Evolutionary conservation across 257 asterid genomes (phyloP).

Genomic region (Lantana camara): DNA sequence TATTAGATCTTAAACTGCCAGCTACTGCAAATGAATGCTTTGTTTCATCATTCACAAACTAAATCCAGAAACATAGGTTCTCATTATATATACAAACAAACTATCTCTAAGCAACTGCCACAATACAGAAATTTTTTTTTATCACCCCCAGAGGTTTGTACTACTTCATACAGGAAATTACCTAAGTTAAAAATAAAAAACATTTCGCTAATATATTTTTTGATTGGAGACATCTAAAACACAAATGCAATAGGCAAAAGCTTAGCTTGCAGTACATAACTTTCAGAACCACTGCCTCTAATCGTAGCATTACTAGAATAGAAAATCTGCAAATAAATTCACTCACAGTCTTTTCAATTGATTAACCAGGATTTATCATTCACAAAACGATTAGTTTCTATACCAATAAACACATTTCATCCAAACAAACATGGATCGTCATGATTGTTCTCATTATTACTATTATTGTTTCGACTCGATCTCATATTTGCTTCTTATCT

Average conservation of each 20-base stretch:
- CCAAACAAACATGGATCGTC: neutral
- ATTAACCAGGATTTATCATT: slow-evolving; percentile 6
- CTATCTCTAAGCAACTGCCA: neutral
- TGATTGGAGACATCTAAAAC: slow-evolving; percentile 8
- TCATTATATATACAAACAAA: neutral
- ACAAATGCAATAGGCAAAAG: slow-evolving; percentile 1
- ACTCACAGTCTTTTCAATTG: neutral
- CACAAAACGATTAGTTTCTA: neutral
- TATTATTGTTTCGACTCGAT: slow-evolving; percentile 2
- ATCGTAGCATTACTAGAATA: neutral
- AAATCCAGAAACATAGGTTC: neutral
- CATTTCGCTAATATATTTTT: neutral
- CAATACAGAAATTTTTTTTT: slow-evolving; percentile 4
- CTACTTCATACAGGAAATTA: slow-evolving; percentile 7
- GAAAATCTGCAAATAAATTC: neutral
- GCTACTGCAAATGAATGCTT: too few species aligned
- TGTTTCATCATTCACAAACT: too few species aligned
- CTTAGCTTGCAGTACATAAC: too few species aligned
- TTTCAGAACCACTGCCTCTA: neutral
- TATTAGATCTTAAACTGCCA: too few species aligned
- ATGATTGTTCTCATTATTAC: neutral
- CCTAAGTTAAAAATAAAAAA: slow-evolving; percentile 10
- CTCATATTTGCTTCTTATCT: slow-evolving; percentile 17
- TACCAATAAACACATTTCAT: neutral
- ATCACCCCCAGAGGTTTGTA: slow-evolving; percentile 4